phyloP scores from a whole-genome alignment of 140 eudicot species.

The Anethum foeniculum region DNA sequence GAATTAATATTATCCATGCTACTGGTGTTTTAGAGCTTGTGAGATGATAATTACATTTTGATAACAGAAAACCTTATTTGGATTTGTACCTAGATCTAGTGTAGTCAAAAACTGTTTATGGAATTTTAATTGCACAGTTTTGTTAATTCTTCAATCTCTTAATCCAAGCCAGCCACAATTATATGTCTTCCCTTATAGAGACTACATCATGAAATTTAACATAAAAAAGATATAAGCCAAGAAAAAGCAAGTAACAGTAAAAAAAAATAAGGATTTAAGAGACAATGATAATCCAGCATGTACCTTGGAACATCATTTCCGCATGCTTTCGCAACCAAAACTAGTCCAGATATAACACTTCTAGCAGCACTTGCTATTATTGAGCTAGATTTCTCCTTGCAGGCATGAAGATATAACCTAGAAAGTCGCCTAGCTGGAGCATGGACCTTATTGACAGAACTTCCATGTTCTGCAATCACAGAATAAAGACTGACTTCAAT shows the following conservation, averaged over 20 bases:
- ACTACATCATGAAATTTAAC: not conserved
- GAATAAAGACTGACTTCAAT: slow-evolving; percentile 77
- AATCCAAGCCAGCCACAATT: not conserved
- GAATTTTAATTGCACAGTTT: not conserved
- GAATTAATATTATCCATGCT: not conserved
- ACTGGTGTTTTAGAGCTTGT: not conserved
- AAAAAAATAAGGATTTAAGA: not conserved
- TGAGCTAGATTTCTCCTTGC: slow-evolving; percentile 43
- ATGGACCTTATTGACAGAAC: slow-evolving; percentile 81
- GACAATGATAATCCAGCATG: slow-evolving; percentile 1
- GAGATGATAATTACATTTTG: not conserved
- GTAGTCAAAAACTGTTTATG: not conserved
- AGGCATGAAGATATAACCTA: slow-evolving; percentile 69
- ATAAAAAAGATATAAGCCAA: not conserved
- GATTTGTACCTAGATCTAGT: not conserved
- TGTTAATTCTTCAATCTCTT: not conserved
- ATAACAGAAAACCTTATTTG: not conserved
- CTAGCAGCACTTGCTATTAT: slow-evolving; percentile 63
- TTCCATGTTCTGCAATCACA: slow-evolving; percentile 89
- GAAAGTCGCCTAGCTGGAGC: slow-evolving; percentile 98
- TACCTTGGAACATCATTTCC: slow-evolving; percentile 99
- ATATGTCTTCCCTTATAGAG: not conserved
- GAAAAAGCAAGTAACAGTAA: not conserved
- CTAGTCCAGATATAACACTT: slow-evolving; percentile 74
- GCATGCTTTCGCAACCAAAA: slow-evolving; percentile 90